A percentile compares a stretch with the other conserved stretches of the same genome.
Evolutionary conservation across 208 protist genomes (phyloP).

Genomic region (Sergeia podlipaevii): DNA sequence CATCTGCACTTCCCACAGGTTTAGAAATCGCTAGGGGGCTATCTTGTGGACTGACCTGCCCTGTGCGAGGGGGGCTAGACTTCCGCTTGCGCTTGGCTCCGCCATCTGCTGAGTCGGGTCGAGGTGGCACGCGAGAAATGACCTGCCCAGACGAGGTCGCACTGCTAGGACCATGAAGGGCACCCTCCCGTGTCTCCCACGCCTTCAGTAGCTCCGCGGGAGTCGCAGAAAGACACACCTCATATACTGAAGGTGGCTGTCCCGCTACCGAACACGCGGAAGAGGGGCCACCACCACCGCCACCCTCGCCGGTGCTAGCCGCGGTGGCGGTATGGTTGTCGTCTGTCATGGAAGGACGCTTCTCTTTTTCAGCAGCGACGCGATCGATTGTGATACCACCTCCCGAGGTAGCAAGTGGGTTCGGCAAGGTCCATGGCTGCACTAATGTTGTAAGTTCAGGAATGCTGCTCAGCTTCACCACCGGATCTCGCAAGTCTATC

Average conservation of each 20-base stretch:
- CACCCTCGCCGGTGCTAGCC: background rate
- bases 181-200: conserved; percentile 41
- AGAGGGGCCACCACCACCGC: too few relatives aligned
- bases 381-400: conserved; percentile 59
- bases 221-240: conserved; percentile 54
- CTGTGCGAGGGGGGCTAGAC: too few relatives aligned
- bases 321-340: background rate
- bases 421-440: conserved; percentile 51
- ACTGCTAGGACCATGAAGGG: conserved; percentile 11
- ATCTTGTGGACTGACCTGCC: too few relatives aligned
- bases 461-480: conserved; percentile 36
- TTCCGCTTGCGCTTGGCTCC: background rate
- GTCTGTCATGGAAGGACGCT: conserved; percentile 3
- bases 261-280: too few relatives aligned
- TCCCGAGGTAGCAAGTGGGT: conserved; percentile 18
- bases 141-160: background rate
- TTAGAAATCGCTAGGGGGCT: too few relatives aligned
- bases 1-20: too few relatives aligned
- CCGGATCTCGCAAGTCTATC: conserved; percentile 21
- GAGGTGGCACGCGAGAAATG: conserved; percentile 5
- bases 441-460: conserved; percentile 33
- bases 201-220: conserved; percentile 44
- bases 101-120: background rate
- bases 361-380: conserved; percentile 44
- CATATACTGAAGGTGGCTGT: conserved; percentile 32